Percentiles rank a stretch among this genome's conserved stretches.
Conservation (phyloP, 2,329 filamentous ascomycete species). For the Sporothrix schenckii region DNA sequence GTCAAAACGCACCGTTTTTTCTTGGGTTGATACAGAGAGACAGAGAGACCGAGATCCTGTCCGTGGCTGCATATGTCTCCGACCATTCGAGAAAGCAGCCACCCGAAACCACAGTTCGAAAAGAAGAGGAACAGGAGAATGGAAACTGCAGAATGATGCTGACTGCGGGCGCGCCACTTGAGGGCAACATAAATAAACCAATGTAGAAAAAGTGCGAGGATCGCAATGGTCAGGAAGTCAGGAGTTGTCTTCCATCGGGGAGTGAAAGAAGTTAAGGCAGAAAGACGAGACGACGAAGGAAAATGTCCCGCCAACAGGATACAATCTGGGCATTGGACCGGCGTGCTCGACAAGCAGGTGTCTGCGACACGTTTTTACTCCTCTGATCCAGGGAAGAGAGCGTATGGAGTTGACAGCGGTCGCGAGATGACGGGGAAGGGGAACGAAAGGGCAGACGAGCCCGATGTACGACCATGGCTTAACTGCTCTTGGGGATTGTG, state of each 20-base stretch:
- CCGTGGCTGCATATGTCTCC: not conserved
- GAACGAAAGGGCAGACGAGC: constrained; percentile 21
- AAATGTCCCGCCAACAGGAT: not conserved
- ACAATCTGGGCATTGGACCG: not conserved
- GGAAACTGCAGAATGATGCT: not conserved
- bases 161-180: not conserved
- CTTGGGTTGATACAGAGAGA: not conserved
- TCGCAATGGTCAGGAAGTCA: not conserved
- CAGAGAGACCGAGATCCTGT: not conserved
- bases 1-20: constrained; percentile 25
- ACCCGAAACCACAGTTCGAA: not conserved
- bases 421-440: constrained; percentile 23
- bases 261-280: not conserved
- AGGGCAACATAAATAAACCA: not conserved
- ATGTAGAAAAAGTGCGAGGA: not conserved
- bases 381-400: not conserved
- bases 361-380: not conserved
- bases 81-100: not conserved
- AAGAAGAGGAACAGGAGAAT: not conserved
- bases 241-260: not conserved
- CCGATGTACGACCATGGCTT: constrained; percentile 26
- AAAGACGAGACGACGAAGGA: not conserved
- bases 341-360: not conserved
- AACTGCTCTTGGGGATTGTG: constrained; percentile 1
- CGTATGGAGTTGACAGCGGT: not conserved